Evolutionary conservation across 176 grass and related monocot species (phyloP), one percentile per base, ranked within the genome.

Genomic region (Pharus latifolius): DNA sequence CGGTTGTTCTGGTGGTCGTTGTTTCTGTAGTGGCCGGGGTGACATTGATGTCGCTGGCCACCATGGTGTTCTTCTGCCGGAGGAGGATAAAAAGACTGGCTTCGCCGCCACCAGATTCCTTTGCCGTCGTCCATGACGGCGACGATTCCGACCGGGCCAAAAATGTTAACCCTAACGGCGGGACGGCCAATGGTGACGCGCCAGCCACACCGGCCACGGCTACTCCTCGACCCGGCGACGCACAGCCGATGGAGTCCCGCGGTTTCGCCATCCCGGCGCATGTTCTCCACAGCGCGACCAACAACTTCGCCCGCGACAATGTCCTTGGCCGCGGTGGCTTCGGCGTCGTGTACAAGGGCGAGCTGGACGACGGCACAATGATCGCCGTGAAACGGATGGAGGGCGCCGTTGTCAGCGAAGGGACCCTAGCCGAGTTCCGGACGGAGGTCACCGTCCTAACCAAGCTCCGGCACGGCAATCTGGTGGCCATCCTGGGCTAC

Each of bases 381-480:
- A 57, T 78, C 7, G 75, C 75, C 17, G 75, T 78, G 31, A 78
- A 78, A 38, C 63, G 75, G 23, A 78, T 78, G 75, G 63, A 56
- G 25, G 51, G 30, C 11, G 59, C 53, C 40, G 27, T 41, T 5
- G 45, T 35, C 25, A 62, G 51, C 1, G 32, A 49, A 7, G 67
- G 67, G 40, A 62, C 61, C 19, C 24, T 67, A 25, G 57, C 31
- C 24, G 75, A 78, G 34, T 78, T 78, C 26, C 54, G 56, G 28
- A 55, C 75, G 5, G 75, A 78, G 35, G 67, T 78, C 45, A 27
- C 75, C 3, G 63, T 78, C 49, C 75, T 78, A 3, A 78, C 75
- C 17, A 66, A 27, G 6, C 49, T 78, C 28, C 64, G 62, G 17
- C 75, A 78, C 17, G 34, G 63, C 17, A 25, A 78, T 56, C 33